Percentiles rank a stretch among this genome's conserved stretches.
Evolutionary conservation across 805 yeast genomes (phyloP).

Genomic region (Metschnikowia borealis): DNA sequence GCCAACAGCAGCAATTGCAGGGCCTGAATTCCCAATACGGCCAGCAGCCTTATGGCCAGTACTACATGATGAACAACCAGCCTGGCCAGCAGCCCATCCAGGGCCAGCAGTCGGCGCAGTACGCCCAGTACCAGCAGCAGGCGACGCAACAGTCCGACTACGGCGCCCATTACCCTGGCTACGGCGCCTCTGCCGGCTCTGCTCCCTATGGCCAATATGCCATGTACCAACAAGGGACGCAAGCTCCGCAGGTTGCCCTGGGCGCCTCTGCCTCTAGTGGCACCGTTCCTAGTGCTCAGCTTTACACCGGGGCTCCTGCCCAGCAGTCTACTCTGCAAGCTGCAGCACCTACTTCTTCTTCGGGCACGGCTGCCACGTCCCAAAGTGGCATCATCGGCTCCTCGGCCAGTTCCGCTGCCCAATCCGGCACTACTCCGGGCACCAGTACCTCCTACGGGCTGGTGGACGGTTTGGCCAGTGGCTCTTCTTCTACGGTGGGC

Average conservation of each 20-base stretch:
- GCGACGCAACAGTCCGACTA: slow-evolving; percentile 14
- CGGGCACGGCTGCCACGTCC: slow-evolving; percentile 26
- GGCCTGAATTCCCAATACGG: slow-evolving; percentile 14
- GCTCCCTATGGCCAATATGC: slow-evolving; percentile 18
- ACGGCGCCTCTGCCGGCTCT: slow-evolving; percentile 8
- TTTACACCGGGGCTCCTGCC: slow-evolving; percentile 11
- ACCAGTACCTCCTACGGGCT: slow-evolving; percentile 14
- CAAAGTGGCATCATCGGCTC: slow-evolving; percentile 17
- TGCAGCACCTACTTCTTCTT: slow-evolving; percentile 10
- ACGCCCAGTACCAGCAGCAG: slow-evolving; percentile 13
- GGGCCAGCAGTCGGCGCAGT: slow-evolving; percentile 9
- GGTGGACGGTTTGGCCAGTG: slow-evolving; percentile 14
- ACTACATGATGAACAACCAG: slow-evolving; percentile 18
- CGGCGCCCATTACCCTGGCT: slow-evolving; percentile 17
- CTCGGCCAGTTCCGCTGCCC: slow-evolving; percentile 15
- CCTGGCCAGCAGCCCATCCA: slow-evolving; percentile 16
- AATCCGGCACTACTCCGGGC: slow-evolving; percentile 9
- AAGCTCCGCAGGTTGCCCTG: slow-evolving; percentile 9
- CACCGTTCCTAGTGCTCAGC: slow-evolving; percentile 13
- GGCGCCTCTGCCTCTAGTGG: slow-evolving; percentile 8
- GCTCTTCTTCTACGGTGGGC: slow-evolving; percentile 33
- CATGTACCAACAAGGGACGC: slow-evolving; percentile 15
- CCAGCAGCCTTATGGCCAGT: slow-evolving; percentile 19
- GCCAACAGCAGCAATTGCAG: slow-evolving; percentile 13
- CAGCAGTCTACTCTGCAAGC: slow-evolving; percentile 11